These are phyloP conservation scores for Aphanomyces astaci DNA, from an alignment of 352 stramenopile genomes.

Conservation along the genomic window DNA sequence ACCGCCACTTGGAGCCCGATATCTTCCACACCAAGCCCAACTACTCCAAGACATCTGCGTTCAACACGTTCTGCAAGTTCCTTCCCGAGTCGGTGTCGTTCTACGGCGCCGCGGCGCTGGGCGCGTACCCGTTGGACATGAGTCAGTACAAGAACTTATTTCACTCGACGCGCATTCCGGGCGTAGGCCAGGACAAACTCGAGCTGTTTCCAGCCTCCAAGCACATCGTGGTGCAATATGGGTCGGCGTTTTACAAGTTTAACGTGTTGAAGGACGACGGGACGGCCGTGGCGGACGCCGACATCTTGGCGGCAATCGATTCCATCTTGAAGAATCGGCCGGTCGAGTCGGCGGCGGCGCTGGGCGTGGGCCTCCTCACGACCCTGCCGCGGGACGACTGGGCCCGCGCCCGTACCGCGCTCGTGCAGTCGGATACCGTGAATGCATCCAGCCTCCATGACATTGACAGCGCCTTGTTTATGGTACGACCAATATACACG, in stretches of 20 bases:
- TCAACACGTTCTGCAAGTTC: conserved; percentile 74
- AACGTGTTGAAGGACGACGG: conserved; percentile 71
- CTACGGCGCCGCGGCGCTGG: conserved; percentile 76
- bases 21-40: conserved; percentile 86
- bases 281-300: conserved; percentile 48
- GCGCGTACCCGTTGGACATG: conserved; percentile 88
- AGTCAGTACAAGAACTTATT: conserved; percentile 89
- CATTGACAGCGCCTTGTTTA: conserved; percentile 83
- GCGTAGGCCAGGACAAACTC: conserved; percentile 55
- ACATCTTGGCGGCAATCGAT: conserved; percentile 79
- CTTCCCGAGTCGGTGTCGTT: conserved; percentile 81
- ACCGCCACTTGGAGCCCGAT: conserved; percentile 75
- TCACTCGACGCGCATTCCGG: conserved; percentile 64
- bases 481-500: conserved; percentile 28
- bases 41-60: conserved; percentile 62
- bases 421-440: conserved; percentile 37
- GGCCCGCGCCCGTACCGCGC: conserved; percentile 53
- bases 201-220: conserved; percentile 41
- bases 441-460: conserved; percentile 68
- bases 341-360: conserved; percentile 34
- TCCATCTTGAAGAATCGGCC: conserved; percentile 71
- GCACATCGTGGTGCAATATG: conserved; percentile 82
- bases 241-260: conserved; percentile 80
- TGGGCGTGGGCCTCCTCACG: conserved; percentile 64
- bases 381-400: conserved; percentile 79